Evolutionary conservation across 805 yeast genomes (phyloP).

Genomic region (Sungouiella thailandica): DNA sequence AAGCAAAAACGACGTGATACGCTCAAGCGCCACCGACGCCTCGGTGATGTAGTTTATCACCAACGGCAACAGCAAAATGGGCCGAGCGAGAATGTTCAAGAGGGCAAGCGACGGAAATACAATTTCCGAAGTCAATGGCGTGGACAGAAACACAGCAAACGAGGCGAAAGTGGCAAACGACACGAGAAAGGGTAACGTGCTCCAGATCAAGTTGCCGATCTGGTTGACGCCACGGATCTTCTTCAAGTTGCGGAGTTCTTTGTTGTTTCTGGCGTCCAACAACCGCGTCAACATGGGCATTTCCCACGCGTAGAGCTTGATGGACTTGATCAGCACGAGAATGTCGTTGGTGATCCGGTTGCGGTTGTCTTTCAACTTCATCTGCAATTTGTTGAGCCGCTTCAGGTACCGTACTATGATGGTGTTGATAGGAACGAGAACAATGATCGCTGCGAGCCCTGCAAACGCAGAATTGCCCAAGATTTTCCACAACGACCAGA

Average conservation of each 20-base stretch:
- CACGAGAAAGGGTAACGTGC: conserved; percentile 59
- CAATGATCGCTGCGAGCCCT: conserved; percentile 14
- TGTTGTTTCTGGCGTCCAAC: conserved; percentile 16
- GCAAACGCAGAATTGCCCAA: conserved; percentile 20
- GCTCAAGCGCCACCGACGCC: conserved; percentile 50
- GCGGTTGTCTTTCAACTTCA: conserved; percentile 18
- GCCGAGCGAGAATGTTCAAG: conserved; percentile 53
- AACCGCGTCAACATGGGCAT: conserved; percentile 19
- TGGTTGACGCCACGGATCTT: conserved; percentile 22
- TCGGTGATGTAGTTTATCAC: conserved; percentile 55
- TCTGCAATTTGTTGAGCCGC: conserved; percentile 9
- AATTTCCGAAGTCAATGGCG: conserved; percentile 60
- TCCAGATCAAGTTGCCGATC: conserved; percentile 56
- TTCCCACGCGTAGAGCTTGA: conserved; percentile 26
- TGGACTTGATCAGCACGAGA: conserved; percentile 19
- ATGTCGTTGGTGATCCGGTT: conserved; percentile 20
- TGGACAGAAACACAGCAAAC: conserved; percentile 40
- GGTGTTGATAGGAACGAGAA: conserved; percentile 17
- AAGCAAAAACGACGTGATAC: conserved; percentile 46
- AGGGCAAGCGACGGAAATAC: conserved; percentile 66
- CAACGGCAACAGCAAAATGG: conserved; percentile 55
- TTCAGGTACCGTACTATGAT: conserved; percentile 13
- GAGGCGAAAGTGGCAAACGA: conserved; percentile 56
- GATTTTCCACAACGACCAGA: conserved; percentile 18
- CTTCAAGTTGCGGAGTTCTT: conserved; percentile 15